Evolutionary conservation across 2,329 filamentous ascomycete species (phyloP), one percentile per base, ranked within the genome.

Genomic region (Plenodomus biglobosus): DNA sequence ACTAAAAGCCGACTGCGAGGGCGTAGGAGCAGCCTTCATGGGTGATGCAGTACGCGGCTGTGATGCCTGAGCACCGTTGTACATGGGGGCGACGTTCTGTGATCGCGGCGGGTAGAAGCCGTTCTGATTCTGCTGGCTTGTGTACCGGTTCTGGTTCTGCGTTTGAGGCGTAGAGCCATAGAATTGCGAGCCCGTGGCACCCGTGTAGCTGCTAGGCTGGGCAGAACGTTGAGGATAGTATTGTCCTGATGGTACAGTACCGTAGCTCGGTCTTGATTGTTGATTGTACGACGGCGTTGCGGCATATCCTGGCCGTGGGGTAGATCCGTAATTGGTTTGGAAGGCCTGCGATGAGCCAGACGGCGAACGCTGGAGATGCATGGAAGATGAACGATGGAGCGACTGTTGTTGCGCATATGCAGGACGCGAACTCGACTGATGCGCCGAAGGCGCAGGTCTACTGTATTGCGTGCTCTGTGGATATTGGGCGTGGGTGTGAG

Each of bases 381-480:
- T 59, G 3, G 70, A 72, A 0, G 71, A 70, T 8, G 71, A 71
- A 36, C 70, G 58, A 42, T 66, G 63, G 11, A 60, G 58, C 10
- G 65, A 46, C 38, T 65, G 67, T 45, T 72, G 70, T 52, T 69
- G 67, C 21, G 70, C 59, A 44, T 68, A 73, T 44, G 64, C 59
- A 42, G 67, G 63, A 17, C 69, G 66, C 19, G 59, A 56, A 19
- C 60, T 51, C 10, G 64, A 56, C 24, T 65, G 38, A 42, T 61
- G 62, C n/a, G 58, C 44, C 15, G 60, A 52, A 16, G 61, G 50
- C n/a, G 64, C 55, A 30, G 67, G 50, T 20, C 70, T 70, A 41
- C 46, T 52, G 39, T 71, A 73, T 52, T 71, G 70, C n/a, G 57
- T 57, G 17, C 59, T 45, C 4, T 54, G 44, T 39, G 69, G 58